A percentile compares a stretch with the other conserved stretches of the same genome.
These are phyloP conservation scores for Alternaria dauci DNA, from an alignment of 2,329 filamentous ascomycete genomes.

Conservation along the genomic window DNA sequence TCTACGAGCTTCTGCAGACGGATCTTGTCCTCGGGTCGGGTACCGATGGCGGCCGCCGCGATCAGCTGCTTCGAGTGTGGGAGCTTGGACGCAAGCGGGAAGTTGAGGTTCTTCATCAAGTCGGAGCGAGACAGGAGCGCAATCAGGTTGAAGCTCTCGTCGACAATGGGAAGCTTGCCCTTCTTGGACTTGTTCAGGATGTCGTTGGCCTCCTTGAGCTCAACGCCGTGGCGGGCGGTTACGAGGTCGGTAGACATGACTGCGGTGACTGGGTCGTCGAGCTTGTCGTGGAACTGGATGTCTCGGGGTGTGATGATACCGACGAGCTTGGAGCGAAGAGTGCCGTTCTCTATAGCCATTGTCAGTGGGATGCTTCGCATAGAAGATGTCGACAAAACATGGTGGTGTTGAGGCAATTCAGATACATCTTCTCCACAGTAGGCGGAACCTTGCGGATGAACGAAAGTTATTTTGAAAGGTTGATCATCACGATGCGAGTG, in stretches of 20 bases:
- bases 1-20: slow-evolving; percentile 89
- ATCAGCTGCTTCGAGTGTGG: slow-evolving; percentile 97
- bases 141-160: slow-evolving; percentile 78
- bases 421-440: slow-evolving; percentile 78
- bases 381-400: slow-evolving; percentile 5
- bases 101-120: slow-evolving; percentile 98
- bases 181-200: slow-evolving; percentile 97
- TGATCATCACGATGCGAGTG: slow-evolving; percentile 74
- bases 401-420: slow-evolving; percentile 50
- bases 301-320: slow-evolving; percentile 98
- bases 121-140: slow-evolving; percentile 69
- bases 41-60: slow-evolving; percentile 93
- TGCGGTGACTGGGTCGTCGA: slow-evolving; percentile 75
- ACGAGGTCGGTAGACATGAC: slow-evolving; percentile 97
- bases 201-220: slow-evolving; percentile 86
- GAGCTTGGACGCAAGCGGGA: slow-evolving; percentile 94
- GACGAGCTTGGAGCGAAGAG: slow-evolving; percentile 91
- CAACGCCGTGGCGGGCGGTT: slow-evolving; percentile 84
- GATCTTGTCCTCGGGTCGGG: slow-evolving; percentile 88
- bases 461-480: slow-evolving; percentile 92
- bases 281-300: slow-evolving; percentile 91
- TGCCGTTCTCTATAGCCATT: slow-evolving; percentile 77
- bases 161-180: slow-evolving; percentile 94
- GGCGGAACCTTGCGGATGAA: slow-evolving; percentile 96
- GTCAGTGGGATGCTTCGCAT: slow-evolving; percentile 30